phyloP scores from a whole-genome alignment of 139 green algal genomes.

The Chlorella sp. region DNA sequence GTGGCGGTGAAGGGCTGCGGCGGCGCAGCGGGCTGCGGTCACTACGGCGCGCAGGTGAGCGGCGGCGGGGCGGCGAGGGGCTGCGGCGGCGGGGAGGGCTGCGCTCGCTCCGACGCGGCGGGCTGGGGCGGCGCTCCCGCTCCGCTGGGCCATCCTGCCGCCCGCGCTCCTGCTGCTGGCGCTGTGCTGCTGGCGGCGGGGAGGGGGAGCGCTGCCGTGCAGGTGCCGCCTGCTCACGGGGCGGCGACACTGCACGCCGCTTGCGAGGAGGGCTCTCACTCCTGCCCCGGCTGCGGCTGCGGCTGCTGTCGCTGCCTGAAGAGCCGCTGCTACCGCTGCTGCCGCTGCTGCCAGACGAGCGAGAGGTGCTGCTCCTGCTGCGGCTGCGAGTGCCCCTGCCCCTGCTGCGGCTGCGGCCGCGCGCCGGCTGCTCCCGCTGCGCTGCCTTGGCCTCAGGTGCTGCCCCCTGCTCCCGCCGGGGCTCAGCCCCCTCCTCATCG shows the following conservation, averaged over 20 bases:
- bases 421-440: neutral
- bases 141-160: too few relatives aligned
- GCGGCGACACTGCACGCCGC: conserved; percentile 33
- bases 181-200: too few relatives aligned
- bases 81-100: neutral
- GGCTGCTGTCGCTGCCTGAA: conserved; percentile 4
- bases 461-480: neutral
- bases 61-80: too few relatives aligned
- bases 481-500: conserved; percentile 2
- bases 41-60: too few relatives aligned
- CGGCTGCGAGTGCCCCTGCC: neutral
- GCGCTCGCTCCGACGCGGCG: too few relatives aligned
- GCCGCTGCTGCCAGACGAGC: neutral
- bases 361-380: neutral
- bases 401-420: neutral
- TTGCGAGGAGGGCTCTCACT: conserved; percentile 20
- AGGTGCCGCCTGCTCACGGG: conserved; percentile 19
- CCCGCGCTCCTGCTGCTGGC: too few relatives aligned
- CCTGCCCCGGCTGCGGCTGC: conserved; percentile 13
- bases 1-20: too few relatives aligned
- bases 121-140: too few relatives aligned
- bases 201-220: too few relatives aligned
- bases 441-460: neutral
- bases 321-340: conserved; percentile 14
- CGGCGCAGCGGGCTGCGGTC: too few relatives aligned